Percentiles rank a stretch among this genome's conserved stretches.
Evolutionary conservation across 352 stramenopile species (phyloP).

Genomic region (Pythium periplocum): DNA sequence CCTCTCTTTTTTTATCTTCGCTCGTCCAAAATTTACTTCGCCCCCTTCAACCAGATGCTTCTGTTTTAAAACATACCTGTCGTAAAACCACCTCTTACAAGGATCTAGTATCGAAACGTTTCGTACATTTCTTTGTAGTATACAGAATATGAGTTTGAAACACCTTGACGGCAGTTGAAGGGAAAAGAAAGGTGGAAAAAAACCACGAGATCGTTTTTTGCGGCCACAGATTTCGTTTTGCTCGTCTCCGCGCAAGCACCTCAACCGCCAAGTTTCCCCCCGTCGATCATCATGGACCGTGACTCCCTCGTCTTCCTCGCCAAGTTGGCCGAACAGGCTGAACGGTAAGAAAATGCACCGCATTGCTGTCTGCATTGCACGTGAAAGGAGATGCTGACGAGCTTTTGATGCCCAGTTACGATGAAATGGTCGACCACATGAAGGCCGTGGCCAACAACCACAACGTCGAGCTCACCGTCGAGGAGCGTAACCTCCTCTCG

Average conservation of each 20-base stretch:
- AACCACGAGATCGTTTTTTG: slow-evolving; percentile 25
- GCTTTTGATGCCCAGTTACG: slow-evolving; percentile 45
- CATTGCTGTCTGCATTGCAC: neutral
- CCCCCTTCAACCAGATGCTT: neutral
- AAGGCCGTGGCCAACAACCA: slow-evolving; percentile 97
- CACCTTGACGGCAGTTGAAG: slow-evolving; percentile 16
- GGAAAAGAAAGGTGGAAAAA: slow-evolving; percentile 22
- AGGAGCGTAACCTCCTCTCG: slow-evolving; percentile 97
- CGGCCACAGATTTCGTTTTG: slow-evolving; percentile 60
- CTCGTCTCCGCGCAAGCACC: slow-evolving; percentile 26
- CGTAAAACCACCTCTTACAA: neutral
- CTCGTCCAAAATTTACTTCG: slow-evolving; percentile 4
- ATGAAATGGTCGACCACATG: slow-evolving; percentile 96
- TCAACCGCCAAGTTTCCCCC: slow-evolving; percentile 7
- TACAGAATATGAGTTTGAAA: slow-evolving; percentile 11
- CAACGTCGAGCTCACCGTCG: slow-evolving; percentile 96
- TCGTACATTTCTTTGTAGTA: too few relatives aligned
- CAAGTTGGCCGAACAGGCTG: slow-evolving; percentile 76
- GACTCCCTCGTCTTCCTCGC: slow-evolving; percentile 79
- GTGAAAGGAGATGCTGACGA: neutral
- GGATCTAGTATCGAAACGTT: neutral
- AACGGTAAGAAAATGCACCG: slow-evolving; percentile 36
- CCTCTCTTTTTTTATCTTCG: slow-evolving; percentile 15
- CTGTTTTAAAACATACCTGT: slow-evolving; percentile 6
- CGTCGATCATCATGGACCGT: slow-evolving; percentile 51